A percentile compares a stretch with the other conserved stretches of the same genome.
Evolutionary conservation across 257 asterid genomes (phyloP).

Genomic region (Echites panduratus): DNA sequence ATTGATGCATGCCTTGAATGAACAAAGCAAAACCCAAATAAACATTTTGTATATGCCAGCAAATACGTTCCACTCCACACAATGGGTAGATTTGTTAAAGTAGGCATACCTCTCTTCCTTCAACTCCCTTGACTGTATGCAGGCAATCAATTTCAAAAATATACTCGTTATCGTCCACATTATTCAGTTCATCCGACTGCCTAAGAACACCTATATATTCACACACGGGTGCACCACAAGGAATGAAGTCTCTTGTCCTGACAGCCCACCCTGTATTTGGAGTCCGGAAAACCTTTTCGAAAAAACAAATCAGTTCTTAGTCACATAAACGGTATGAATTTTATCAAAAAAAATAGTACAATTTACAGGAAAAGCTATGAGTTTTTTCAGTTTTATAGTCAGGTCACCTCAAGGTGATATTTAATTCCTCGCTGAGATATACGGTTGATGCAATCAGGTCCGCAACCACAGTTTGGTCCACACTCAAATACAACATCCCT

Average conservation of each 20-base stretch:
- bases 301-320: neutral
- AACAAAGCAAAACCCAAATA: neutral
- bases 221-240: conserved; percentile 23
- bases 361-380: too few relatives aligned
- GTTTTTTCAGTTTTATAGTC: neutral
- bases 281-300: conserved; percentile 19
- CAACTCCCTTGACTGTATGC: conserved; percentile 24
- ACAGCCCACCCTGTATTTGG: conserved; percentile 20
- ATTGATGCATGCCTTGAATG: conserved; percentile 1
- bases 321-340: neutral
- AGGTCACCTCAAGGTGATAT: conserved; percentile 22
- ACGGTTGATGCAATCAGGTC: conserved; percentile 23
- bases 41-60: neutral
- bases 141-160: conserved; percentile 24
- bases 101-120: conserved; percentile 25
- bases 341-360: neutral
- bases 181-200: conserved; percentile 11
- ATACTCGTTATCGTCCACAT: conserved; percentile 17
- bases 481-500: conserved; percentile 24
- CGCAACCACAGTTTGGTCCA: conserved; percentile 28
- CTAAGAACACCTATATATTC: conserved; percentile 19
- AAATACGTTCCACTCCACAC: neutral
- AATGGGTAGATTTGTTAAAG: neutral
- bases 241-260: conserved; percentile 21
- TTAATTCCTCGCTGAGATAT: conserved; percentile 18